Percentiles rank a stretch among this genome's conserved stretches.
Conservation (phyloP, 2,329 filamentous ascomycete species). For the Pseudovirgaria hyperparasitica region DNA sequence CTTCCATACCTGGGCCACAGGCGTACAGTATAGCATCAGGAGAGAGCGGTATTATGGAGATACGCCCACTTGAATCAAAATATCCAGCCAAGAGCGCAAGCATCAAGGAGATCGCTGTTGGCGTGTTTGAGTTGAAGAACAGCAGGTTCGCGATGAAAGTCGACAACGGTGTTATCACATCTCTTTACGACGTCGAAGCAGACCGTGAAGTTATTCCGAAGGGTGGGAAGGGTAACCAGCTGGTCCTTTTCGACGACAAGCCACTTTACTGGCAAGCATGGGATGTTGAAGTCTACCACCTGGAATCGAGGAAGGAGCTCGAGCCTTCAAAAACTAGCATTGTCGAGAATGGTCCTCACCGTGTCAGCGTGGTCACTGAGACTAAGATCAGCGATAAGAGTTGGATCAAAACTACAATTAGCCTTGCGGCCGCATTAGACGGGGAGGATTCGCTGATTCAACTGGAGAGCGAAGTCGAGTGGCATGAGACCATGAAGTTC, state of each 20-base stretch:
- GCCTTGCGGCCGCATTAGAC: conserved; percentile 55
- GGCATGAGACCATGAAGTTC: conserved; percentile 95
- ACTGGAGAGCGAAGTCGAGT: conserved; percentile 78
- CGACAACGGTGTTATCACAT: conserved; percentile 65
- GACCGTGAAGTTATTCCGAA: conserved; percentile 66
- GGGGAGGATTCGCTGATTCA: conserved; percentile 60
- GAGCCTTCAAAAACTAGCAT: conserved; percentile 56
- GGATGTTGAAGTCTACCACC: conserved; percentile 95
- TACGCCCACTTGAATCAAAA: conserved; percentile 14
- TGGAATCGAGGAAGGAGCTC: conserved; percentile 73
- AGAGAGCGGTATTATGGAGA: conserved; percentile 30
- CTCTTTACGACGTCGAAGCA: conserved; percentile 61
- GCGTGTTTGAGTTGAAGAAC: conserved; percentile 70
- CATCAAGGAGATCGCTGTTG: conserved; percentile 39
- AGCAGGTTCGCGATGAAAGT: conserved; percentile 62
- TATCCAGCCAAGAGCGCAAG: conserved; percentile 24
- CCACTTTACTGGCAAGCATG: conserved; percentile 95
- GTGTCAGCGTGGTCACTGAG: conserved; percentile 69
- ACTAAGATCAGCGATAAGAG: conserved; percentile 81
- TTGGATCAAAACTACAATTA: conserved; percentile 77
- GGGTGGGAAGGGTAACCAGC: conserved; percentile 69
- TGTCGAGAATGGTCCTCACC: conserved; percentile 56
- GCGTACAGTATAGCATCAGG: conserved; percentile 31
- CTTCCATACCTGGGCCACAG: conserved; percentile 40
- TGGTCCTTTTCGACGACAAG: conserved; percentile 94